Conservation (phyloP, 73 alveolate species). For the Paramecium pentaurelia region DNA sequence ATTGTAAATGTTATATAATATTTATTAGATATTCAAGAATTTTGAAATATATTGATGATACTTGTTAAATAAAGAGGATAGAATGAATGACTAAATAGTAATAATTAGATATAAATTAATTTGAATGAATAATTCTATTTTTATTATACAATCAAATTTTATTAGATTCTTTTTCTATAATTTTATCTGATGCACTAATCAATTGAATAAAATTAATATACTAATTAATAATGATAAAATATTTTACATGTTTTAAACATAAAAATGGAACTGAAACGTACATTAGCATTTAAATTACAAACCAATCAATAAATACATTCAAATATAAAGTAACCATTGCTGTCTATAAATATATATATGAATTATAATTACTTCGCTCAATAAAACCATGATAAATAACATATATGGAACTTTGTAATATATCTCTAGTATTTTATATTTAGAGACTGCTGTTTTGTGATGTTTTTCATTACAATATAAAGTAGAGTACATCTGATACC, state of each 20-base stretch:
- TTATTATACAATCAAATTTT: not conserved
- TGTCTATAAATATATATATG: not conserved
- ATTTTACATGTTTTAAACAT: not conserved
- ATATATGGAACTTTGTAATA: slow-evolving; percentile 40
- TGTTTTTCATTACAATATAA: slow-evolving; percentile 56
- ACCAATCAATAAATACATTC: not conserved
- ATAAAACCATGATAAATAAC: slow-evolving; percentile 50
- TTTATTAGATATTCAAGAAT: no score
- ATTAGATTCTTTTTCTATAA: slow-evolving; percentile 14
- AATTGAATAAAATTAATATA: not conserved
- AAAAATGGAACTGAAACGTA: slow-evolving; percentile 21
- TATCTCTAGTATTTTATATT: slow-evolving; percentile 21
- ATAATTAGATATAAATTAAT: not conserved
- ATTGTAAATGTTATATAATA: no score
- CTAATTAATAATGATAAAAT: not conserved
- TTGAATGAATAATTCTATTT: not conserved
- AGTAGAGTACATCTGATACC: slow-evolving; percentile 59
- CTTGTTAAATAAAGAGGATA: no score
- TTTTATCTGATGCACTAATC: slow-evolving; percentile 35
- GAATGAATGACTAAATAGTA: no score
- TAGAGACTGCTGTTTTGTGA: slow-evolving; percentile 55
- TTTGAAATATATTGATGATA: no score
- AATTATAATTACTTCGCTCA: slow-evolving; percentile 28
- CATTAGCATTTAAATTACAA: not conserved
- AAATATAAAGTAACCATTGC: slow-evolving; percentile 36